Conservation (phyloP, 1,284 basidiomycete species). For the Moesziomyces sp. region DNA sequence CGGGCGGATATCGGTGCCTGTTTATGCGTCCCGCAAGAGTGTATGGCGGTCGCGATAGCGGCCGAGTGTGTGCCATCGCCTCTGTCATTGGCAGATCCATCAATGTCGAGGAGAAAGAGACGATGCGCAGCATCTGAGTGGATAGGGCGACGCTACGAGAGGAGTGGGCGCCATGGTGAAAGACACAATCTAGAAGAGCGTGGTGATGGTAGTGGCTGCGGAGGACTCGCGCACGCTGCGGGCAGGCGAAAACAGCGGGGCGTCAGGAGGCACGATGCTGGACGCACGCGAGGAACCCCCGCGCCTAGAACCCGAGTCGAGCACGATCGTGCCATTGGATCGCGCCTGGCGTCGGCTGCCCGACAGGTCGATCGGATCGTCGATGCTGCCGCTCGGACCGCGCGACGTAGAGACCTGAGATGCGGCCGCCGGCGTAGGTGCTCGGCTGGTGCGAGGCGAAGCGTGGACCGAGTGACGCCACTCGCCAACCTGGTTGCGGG, state of each 20-base stretch:
- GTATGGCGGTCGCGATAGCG: no score
- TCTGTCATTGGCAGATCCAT: no score
- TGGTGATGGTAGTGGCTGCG: not conserved
- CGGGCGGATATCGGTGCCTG: no score
- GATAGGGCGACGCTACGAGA: no score
- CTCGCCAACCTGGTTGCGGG: no score
- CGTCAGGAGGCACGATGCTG: not conserved
- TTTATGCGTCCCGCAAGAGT: no score
- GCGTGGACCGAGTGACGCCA: no score
- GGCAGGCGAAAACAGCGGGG: not conserved
- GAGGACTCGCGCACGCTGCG: not conserved
- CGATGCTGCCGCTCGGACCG: not conserved
- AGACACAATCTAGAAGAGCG: not conserved
- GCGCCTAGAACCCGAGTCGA: not conserved
- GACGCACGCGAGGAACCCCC: not conserved
- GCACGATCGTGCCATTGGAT: not conserved
- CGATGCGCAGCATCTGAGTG: no score
- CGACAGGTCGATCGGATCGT: not conserved
- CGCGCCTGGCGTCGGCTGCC: not conserved
- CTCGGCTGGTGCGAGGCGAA: conserved; percentile 1
- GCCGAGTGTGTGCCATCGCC: no score
- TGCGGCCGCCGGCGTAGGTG: conserved; percentile 1
- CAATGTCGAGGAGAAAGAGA: not conserved
- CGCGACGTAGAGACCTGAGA: no score
- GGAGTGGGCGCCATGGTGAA: no score